Evolutionary conservation across 2,329 filamentous ascomycete species (phyloP), one percentile per base, ranked within the genome.

Genomic region (Bipolaris oryzae): DNA sequence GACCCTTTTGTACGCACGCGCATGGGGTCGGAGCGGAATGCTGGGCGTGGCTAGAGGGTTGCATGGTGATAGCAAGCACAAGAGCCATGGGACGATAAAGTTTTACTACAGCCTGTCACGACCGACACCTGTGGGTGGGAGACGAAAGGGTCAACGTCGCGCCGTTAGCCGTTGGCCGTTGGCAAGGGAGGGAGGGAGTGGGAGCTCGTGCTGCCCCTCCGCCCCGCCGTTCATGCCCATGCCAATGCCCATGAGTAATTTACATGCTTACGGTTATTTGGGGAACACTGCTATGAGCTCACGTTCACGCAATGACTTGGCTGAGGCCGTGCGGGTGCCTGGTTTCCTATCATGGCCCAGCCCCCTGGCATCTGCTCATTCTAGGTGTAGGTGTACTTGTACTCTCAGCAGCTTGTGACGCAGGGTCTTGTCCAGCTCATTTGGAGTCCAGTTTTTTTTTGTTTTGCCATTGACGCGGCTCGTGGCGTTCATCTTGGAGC

Each of bases 101-200:
- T 44, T 43, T 38, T 50, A 39, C 15, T 34, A 41, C 42, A 45
- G 53, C 53, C 38, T 45, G 28, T 45, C 42, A 31, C 25, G 9
- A 18, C 10, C 38, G 53, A 31, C 28, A 16, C 28, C 38, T 50
- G 41, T 34, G 34, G 25, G 48, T 41, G 52, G 49, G 37, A 52
- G 38, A 52, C 46, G 38, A 53, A 50, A 48, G 53, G 51, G 48
- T 34, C 47, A 57, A 62, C 53, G 57, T 62, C 53, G 39, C 39
- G 39, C 54, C 60, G 57, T 43, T 20, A 37, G 39, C 54, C 57
- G 57, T 43, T 20, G 49, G 38, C 53, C 43, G 49, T 56, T 56
- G 49, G 35, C 20, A 34, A 5, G 21, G 21, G 3, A 21, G 3
- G 21, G 21, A 21, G 21, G 42, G 10, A 10, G 28, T 11, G 28